phyloP scores from a whole-genome alignment of 1,284 basidiomycete species.

The Earliella scabrosa region DNA sequence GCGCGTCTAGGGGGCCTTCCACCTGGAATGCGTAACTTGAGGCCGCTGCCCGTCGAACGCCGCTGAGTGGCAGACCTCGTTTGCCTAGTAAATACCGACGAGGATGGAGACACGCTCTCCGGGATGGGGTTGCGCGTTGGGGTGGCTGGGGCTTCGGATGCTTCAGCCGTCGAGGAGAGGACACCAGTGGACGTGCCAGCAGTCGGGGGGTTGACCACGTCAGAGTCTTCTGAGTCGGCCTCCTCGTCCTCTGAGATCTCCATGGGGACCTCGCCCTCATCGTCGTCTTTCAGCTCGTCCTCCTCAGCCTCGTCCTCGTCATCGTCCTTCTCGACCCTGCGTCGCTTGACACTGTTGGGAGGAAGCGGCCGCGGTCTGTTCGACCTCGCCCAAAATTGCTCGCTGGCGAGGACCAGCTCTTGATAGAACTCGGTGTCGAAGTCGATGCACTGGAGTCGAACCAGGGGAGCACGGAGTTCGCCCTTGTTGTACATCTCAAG shows the following conservation, averaged over 20 bases:
- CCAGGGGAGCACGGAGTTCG: constrained; percentile 47
- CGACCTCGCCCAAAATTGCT: constrained; percentile 16
- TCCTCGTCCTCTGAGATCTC: neutral
- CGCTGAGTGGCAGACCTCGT: neutral
- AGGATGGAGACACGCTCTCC: neutral
- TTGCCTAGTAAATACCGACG: neutral
- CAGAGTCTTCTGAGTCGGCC: neutral
- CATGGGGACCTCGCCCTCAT: neutral
- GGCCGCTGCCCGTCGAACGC: neutral
- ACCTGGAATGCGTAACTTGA: constrained; percentile 15
- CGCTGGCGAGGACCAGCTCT: constrained; percentile 37
- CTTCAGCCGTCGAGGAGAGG: neutral
- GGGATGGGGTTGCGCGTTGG: no score
- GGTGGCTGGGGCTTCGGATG: no score
- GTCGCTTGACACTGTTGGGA: constrained; percentile 11
- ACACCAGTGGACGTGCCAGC: neutral
- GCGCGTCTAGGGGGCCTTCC: neutral
- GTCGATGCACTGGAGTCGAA: constrained; percentile 46
- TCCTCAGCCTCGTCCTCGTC: neutral
- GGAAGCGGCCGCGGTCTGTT: constrained; percentile 10
- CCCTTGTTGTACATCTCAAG: constrained; percentile 45
- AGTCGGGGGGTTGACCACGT: neutral
- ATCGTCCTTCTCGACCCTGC: neutral
- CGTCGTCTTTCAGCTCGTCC: neutral
- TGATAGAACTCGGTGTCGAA: constrained; percentile 49